Evolutionary conservation across 805 yeast genomes (phyloP), one percentile per base, ranked within the genome.

Genomic region (Ogataea neopini): DNA sequence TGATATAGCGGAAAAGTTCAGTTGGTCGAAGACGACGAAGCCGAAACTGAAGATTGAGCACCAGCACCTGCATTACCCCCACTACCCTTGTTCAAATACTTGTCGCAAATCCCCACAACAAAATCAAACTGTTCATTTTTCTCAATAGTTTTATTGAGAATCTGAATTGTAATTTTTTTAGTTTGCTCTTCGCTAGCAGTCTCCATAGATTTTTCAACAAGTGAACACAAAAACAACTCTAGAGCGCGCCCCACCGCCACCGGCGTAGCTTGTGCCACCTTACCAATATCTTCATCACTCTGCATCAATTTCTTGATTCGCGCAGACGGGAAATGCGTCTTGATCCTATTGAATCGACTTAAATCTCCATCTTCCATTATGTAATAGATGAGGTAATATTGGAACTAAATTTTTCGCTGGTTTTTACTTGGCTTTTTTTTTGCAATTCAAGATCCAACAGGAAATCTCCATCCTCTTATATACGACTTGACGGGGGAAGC

Each of bases 221-320:
- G 74, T 45, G 94, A 81, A 43, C 96, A 88, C 77, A 94, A 81
- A 64, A 94, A 94, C 51, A 89, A 78, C 69, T 94, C 98, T 44
- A 94, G 73, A 0, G 99, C 96, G 52, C 97, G 79, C 6, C 98
- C 97, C 7, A 94, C 96, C 14, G 92, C 92, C n/a, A 92, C 86
- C 0, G 99, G 99, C 2, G 99, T 95, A 1, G 97, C 97, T 63
- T 91, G 97, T 3, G 99, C 97, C 4, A 94, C 98, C 64, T 94
- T 94, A 2, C 99, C 99, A 38, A 94, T 91, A 54, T 94, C 99
- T 54, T 94, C 99, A 67, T 94, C 99, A 23, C 95, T 84, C 64
- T 94, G 99, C 97, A 94, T 92, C 49, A 94, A 81, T 60, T 94
- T 88, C 73, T 94, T 94, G 60, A 94, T 90, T 53, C 98, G 80